Base-by-base conservation (phyloP, 2,329 filamentous ascomycete genomes). In the Hypoxylon sp. region DNA sequence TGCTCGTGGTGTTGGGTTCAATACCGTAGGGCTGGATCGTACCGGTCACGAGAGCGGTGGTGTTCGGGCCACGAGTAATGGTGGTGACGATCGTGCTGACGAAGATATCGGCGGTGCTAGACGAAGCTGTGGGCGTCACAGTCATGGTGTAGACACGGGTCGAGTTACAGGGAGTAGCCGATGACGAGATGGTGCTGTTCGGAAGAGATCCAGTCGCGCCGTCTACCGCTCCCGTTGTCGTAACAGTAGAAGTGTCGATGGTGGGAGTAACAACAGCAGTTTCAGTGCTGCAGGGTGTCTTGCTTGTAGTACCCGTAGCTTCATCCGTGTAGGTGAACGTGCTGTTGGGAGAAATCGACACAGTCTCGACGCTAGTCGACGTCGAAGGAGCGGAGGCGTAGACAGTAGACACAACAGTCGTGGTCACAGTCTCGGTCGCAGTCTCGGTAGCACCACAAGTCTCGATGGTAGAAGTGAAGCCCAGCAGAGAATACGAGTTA, bases 381-480 rank as follows among this genome's bases (percentile, higher is more conserved):
- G 43, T 20, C n/a, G 29, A 46, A 17, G 17, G 20, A 1, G 37
- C 13, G 7, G 20, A 9, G 1, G 31, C 23, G 11, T 53, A 53
- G 2, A 62, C 60, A 8, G 60, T 62, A 10, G 56, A 55, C 26
- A 57, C 6, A 11, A 58, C 21, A 6, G 48, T 51, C 3, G 40
- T 26, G 11, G 57, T 63, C 0, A 52, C 48, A 1, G 60, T 63
- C n/a, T 56, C 55, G 7, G 61, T 63, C n/a, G 53, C 55, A 5
- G 61, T 61, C 2, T 48, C 54, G 10, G 48, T 40, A 3, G 41
- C 35, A 11, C 41, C 48, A 27, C 58, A 58, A 8, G 35, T 35
- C 18, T 33, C 54, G 33, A 20, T 21, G 27, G 48, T 27, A 29
- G 31, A 35, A 9, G 31, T n/a, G n/a, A 18, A 8, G 4, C 31